Conservation (phyloP, 1,139 yeast genomes). For the Meyerozyma carpophila region DNA sequence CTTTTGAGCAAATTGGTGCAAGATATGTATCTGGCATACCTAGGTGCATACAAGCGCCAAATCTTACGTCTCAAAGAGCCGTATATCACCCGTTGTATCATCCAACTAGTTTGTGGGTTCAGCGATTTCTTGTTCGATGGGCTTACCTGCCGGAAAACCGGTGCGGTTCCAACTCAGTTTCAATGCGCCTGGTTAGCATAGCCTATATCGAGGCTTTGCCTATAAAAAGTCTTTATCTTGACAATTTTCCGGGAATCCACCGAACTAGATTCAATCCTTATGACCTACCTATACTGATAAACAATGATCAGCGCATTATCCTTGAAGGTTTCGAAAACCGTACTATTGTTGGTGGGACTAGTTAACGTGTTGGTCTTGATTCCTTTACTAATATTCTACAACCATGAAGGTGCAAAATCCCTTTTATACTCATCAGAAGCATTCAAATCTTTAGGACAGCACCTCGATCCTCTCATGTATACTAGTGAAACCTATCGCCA, state of each 20-base stretch:
- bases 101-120: background rate
- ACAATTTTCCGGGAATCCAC: background rate
- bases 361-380: background rate
- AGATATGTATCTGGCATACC: background rate
- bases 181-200: background rate
- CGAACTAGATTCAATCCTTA: background rate
- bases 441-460: background rate
- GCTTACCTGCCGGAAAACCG: background rate
- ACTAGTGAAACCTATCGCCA: slow-evolving; percentile 1
- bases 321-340: background rate
- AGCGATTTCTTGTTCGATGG: background rate
- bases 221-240: background rate
- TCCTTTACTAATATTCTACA: background rate
- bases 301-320: background rate
- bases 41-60: background rate
- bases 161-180: too few relatives aligned
- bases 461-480: background rate
- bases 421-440: background rate
- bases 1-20: background rate
- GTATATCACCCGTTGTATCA: background rate
- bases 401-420: background rate
- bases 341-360: background rate
- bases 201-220: background rate
- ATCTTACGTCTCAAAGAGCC: background rate
- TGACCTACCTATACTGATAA: background rate